Conservation (phyloP, 2,329 filamentous ascomycete species). For the Lojkania enalia region DNA sequence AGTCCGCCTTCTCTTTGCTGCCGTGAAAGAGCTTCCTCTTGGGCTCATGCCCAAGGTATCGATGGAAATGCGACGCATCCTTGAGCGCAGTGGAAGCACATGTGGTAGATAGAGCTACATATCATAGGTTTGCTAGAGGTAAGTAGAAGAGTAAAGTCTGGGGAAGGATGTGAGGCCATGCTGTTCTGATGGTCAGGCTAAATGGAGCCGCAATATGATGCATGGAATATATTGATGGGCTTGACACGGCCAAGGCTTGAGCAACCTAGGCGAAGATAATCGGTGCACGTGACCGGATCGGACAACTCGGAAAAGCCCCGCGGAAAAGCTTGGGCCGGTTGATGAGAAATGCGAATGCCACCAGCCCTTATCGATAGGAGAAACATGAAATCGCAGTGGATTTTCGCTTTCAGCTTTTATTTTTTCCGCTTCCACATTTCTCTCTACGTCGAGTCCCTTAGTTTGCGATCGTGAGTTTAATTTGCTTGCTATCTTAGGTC, state of each 20-base stretch:
- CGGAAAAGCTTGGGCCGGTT: conserved; percentile 7
- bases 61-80: conserved; percentile 35
- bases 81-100: conserved; percentile 12
- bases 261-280: neutral
- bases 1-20: conserved; percentile 21
- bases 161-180: conserved; percentile 23
- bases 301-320: conserved; percentile 3
- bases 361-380: conserved; percentile 16
- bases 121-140: neutral
- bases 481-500: neutral
- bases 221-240: conserved; percentile 24
- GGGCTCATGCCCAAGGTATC: conserved; percentile 32
- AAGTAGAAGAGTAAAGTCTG: conserved; percentile 2
- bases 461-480: neutral
- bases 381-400: conserved; percentile 1
- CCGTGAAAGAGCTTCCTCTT: conserved; percentile 19
- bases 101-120: conserved; percentile 8
- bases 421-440: neutral
- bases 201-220: conserved; percentile 31
- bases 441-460: neutral
- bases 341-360: conserved; percentile 14
- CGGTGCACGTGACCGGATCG: conserved; percentile 4
- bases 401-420: neutral
- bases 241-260: conserved; percentile 7
- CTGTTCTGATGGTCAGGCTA: conserved; percentile 29